Evolutionary conservation across 192 early-diverging fungal species (phyloP).

Genomic region (Physocladia obscura): DNA sequence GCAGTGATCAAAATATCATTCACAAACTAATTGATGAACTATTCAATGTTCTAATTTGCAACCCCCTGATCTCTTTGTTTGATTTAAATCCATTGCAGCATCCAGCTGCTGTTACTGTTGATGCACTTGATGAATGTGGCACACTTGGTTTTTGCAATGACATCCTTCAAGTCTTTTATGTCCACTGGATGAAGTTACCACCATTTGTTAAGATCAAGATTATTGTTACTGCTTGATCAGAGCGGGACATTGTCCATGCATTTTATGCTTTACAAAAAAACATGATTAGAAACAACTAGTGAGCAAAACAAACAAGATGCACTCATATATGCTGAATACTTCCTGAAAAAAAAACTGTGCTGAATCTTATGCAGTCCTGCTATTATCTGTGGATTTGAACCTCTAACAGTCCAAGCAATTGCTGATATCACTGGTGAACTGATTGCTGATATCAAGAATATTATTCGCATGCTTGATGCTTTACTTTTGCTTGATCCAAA

Average conservation of each 20-base stretch:
- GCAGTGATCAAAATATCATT: neutral
- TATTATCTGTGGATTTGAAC: neutral
- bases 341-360: neutral
- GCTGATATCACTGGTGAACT: neutral
- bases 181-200: slow-evolving; percentile 3
- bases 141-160: neutral
- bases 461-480: neutral
- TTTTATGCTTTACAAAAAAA: neutral
- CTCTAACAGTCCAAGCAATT: neutral
- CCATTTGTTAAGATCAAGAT: slow-evolving; percentile 24
- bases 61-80: neutral
- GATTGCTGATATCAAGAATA: neutral
- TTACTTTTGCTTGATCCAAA: neutral
- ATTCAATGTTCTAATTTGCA: neutral
- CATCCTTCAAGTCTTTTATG: slow-evolving; percentile 8
- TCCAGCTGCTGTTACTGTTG: slow-evolving; percentile 16
- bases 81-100: neutral
- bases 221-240: slow-evolving; percentile 6
- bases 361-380: neutral
- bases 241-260: slow-evolving; percentile 14
- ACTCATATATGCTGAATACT: neutral
- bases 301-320: neutral
- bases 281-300: neutral
- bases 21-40: neutral
- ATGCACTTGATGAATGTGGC: slow-evolving; percentile 29